Conservation (phyloP, 2,329 filamentous ascomycete genomes). For the Mollisia scopiformis region DNA sequence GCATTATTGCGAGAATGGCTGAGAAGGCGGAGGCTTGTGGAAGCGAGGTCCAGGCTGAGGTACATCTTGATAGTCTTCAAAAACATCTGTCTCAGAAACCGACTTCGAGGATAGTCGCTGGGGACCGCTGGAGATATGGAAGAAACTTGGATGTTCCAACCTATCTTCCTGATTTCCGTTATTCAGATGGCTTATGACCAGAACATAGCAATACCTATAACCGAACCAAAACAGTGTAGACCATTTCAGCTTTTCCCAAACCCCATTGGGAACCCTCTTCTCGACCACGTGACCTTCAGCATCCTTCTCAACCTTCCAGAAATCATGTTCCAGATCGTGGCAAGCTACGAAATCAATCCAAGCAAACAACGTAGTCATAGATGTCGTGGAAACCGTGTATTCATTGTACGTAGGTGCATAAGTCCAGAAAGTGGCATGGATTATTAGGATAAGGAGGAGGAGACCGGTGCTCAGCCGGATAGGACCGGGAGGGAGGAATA, state of each 20-base stretch:
- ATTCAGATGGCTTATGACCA: background rate
- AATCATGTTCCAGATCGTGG: background rate
- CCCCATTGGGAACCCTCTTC: background rate
- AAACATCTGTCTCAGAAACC: background rate
- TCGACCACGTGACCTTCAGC: background rate
- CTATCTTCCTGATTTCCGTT: background rate
- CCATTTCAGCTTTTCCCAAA: background rate
- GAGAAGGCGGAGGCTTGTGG: background rate
- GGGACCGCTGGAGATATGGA: background rate
- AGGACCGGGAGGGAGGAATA: background rate
- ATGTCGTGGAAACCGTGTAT: background rate
- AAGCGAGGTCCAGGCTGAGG: background rate
- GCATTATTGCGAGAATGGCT: background rate
- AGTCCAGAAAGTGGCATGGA: background rate
- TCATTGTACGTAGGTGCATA: background rate
- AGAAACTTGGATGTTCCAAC: background rate
- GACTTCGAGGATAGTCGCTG: background rate
- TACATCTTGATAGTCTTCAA: background rate
- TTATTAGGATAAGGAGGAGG: background rate
- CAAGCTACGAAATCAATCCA: background rate
- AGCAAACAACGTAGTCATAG: background rate
- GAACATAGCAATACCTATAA: background rate
- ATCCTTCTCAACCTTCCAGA: background rate
- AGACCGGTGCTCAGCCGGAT: background rate
- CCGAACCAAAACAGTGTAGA: background rate